phyloP scores from a whole-genome alignment of 257 asterid species.

The Capsicum rhomboideum region DNA sequence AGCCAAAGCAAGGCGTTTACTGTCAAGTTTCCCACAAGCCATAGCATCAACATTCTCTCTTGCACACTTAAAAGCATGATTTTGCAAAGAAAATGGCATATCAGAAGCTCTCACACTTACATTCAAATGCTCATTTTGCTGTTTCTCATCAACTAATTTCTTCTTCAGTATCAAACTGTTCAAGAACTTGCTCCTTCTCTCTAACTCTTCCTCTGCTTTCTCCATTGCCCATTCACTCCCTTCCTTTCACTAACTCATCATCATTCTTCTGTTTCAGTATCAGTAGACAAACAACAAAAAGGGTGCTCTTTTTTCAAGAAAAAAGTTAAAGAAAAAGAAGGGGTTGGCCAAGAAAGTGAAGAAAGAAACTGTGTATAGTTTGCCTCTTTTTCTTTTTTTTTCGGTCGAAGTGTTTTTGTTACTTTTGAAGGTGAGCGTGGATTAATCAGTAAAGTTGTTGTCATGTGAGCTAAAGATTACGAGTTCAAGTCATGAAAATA shows the following conservation, averaged over 20 bases:
- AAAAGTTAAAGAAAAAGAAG: background rate
- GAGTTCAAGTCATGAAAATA: no score
- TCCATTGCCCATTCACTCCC: slow-evolving; percentile 34
- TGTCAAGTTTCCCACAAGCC: slow-evolving; percentile 54
- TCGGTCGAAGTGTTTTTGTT: background rate
- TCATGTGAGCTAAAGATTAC: no score
- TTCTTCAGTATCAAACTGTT: slow-evolving; percentile 60
- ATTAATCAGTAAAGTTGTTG: no score
- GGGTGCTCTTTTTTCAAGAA: background rate
- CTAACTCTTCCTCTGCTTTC: slow-evolving; percentile 76
- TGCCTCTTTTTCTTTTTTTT: background rate
- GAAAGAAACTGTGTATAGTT: no score
- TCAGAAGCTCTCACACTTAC: slow-evolving; percentile 74
- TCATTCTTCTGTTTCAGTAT: background rate
- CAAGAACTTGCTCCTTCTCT: slow-evolving; percentile 86
- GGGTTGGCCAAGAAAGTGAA: background rate
- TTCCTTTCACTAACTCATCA: background rate
- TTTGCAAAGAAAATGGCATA: slow-evolving; percentile 60
- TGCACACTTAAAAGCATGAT: slow-evolving; percentile 57
- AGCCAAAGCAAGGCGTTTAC: slow-evolving; percentile 69
- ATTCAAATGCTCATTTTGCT: slow-evolving; percentile 28
- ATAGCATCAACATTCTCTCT: slow-evolving; percentile 44
- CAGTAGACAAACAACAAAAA: background rate
- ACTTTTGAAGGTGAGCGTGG: background rate
- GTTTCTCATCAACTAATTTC: slow-evolving; percentile 38